phyloP scores from a whole-genome alignment of 345 rosid species.

The Dimocarpus longan region DNA sequence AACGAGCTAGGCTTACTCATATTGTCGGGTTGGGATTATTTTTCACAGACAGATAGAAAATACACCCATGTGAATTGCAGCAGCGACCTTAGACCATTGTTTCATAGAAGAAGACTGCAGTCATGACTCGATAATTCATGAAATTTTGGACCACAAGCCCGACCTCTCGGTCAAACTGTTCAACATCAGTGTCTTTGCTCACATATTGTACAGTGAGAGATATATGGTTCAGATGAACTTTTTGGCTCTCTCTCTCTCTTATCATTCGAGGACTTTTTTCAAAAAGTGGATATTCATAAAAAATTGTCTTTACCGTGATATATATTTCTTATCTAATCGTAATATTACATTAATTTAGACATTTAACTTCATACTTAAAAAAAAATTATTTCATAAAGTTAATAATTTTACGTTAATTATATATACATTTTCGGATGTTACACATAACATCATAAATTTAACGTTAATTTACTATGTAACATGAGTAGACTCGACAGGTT shows the following conservation, averaged over 20 bases:
- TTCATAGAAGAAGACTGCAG: background rate
- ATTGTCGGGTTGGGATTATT: background rate
- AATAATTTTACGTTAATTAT: too few species aligned
- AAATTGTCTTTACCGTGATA: too few species aligned
- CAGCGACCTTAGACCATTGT: background rate
- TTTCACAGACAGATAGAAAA: slow-evolving; percentile 1
- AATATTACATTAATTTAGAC: too few species aligned
- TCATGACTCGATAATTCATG: background rate
- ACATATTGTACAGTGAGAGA: background rate
- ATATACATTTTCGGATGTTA: too few species aligned
- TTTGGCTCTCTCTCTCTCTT: background rate
- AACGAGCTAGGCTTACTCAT: background rate
- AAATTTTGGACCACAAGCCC: slow-evolving; percentile 20
- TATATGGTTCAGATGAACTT: background rate
- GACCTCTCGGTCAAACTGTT: background rate
- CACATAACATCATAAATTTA: too few species aligned
- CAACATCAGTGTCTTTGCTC: background rate
- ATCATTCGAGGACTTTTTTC: background rate
- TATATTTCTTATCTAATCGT: too few species aligned
- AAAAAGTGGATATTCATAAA: too few species aligned
- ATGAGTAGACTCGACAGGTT: too few species aligned
- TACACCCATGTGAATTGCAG: slow-evolving; percentile 16
- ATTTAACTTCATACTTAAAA: too few species aligned
- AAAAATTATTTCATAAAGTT: too few species aligned
- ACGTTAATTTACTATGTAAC: too few species aligned